phyloP scores from a whole-genome alignment of 2,329 filamentous ascomycete genomes.

The Calycina herbarum region DNA sequence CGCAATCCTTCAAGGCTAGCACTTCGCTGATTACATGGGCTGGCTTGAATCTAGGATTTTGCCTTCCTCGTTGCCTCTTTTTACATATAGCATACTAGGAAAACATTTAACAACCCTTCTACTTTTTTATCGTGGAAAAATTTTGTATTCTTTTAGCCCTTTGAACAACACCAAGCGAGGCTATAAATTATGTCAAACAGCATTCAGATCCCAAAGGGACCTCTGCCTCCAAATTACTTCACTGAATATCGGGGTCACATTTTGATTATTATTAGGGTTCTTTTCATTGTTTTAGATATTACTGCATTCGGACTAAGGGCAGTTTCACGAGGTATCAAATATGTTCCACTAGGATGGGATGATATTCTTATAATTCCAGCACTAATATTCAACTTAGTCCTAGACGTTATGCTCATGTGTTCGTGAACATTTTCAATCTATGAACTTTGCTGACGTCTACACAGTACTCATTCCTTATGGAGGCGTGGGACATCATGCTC shows the following conservation, averaged over 20 bases:
- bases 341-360: conserved; percentile 10
- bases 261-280: conserved; percentile 5
- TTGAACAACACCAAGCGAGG: no score
- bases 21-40: no score
- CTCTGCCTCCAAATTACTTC: conserved; percentile 9
- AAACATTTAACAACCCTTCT: no score
- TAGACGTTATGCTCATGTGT: neutral
- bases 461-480: conserved; percentile 10
- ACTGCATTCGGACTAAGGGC: conserved; percentile 1
- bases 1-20: no score
- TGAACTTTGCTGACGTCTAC: neutral
- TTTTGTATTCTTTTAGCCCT: no score
- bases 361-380: conserved; percentile 11
- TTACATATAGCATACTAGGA: no score
- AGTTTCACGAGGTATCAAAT: conserved; percentile 9
- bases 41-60: no score
- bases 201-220: conserved; percentile 6
- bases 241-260: conserved; percentile 9
- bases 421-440: neutral
- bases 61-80: no score
- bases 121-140: no score
- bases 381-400: conserved; percentile 7
- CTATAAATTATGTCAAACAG: neutral
- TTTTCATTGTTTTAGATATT: neutral
- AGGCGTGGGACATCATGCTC: conserved; percentile 10